Percentiles rank a stretch among this genome's conserved stretches.
These are phyloP conservation scores for Penicillium sp. DNA, from an alignment of 2,329 filamentous ascomycete species.

Conservation along the genomic window DNA sequence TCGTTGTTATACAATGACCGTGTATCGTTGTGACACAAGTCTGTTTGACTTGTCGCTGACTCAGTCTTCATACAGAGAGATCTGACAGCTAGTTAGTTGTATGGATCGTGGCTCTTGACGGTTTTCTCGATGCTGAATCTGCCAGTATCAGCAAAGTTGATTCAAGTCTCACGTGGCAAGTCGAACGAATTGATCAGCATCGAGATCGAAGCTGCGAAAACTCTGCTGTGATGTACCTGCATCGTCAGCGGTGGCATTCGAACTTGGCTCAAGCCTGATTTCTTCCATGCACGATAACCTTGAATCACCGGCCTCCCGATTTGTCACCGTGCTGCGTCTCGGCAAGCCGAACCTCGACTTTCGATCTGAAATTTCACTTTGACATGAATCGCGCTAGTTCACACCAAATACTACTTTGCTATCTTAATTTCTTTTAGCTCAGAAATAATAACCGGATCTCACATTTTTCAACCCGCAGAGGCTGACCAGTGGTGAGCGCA, in stretches of 20 bases:
- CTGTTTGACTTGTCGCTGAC: not conserved
- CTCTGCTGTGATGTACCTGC: slow-evolving; percentile 6
- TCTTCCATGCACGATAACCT: not conserved
- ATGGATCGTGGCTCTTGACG: not conserved
- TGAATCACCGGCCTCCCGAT: slow-evolving; percentile 1
- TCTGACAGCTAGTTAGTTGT: not conserved
- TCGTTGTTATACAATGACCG: slow-evolving; percentile 18
- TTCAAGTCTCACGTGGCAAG: not conserved
- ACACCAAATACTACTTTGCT: not conserved
- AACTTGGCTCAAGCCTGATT: not conserved
- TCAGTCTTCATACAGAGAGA: not conserved
- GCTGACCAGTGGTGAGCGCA: not conserved
- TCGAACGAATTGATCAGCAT: not conserved
- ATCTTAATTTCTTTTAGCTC: not conserved
- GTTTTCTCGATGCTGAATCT: not conserved
- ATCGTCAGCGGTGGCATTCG: slow-evolving; percentile 1
- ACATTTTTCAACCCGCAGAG: not conserved
- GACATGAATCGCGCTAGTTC: not conserved
- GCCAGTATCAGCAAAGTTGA: not conserved
- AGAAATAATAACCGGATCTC: not conserved
- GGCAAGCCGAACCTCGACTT: slow-evolving; percentile 3
- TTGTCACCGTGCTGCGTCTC: slow-evolving; percentile 5
- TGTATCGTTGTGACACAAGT: slow-evolving; percentile 12
- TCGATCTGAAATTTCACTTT: not conserved
- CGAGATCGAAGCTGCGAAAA: not conserved